Conservation (phyloP, 768 basidiomycete genomes). For the Dentipellis sp. region DNA sequence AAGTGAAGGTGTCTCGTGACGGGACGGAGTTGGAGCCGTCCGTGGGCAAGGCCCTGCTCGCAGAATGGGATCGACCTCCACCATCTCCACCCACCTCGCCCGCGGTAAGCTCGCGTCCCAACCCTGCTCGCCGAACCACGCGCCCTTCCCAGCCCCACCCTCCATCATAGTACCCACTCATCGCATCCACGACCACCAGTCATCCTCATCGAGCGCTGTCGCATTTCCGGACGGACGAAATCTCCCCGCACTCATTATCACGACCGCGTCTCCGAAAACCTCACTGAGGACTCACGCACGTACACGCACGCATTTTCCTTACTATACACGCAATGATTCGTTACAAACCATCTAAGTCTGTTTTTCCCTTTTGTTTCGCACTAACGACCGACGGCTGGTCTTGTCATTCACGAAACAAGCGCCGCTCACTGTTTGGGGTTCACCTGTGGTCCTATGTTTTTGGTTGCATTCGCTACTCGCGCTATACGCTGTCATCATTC, state of each 20-base stretch:
- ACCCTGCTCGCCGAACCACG: conserved; percentile 1
- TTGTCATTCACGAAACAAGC: conserved; percentile 49
- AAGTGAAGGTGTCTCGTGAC: conserved; percentile 77
- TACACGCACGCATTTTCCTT: conserved; percentile 8
- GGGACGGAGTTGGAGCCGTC: conserved; percentile 88
- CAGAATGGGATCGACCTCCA: conserved; percentile 50
- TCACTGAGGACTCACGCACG: conserved; percentile 5
- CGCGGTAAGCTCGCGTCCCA: conserved; percentile 7
- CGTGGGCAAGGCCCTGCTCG: conserved; percentile 57
- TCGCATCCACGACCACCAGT: too few species aligned
- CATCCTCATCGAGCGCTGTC: too few species aligned
- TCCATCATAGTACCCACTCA: background rate
- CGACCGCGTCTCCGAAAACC: conserved; percentile 1
- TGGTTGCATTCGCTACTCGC: background rate
- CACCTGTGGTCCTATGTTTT: background rate
- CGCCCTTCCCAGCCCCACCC: background rate
- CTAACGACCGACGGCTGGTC: conserved; percentile 20
- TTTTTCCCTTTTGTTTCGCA: background rate
- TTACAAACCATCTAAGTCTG: too few species aligned
- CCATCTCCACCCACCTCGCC: conserved; percentile 8
- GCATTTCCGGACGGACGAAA: background rate
- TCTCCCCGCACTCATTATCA: background rate
- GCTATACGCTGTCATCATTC: background rate
- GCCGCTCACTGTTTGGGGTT: conserved; percentile 19
- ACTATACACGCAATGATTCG: conserved; percentile 3